Base-by-base conservation (phyloP, 192 early-diverging fungal genomes). In the Chytriomyces sp. region DNA sequence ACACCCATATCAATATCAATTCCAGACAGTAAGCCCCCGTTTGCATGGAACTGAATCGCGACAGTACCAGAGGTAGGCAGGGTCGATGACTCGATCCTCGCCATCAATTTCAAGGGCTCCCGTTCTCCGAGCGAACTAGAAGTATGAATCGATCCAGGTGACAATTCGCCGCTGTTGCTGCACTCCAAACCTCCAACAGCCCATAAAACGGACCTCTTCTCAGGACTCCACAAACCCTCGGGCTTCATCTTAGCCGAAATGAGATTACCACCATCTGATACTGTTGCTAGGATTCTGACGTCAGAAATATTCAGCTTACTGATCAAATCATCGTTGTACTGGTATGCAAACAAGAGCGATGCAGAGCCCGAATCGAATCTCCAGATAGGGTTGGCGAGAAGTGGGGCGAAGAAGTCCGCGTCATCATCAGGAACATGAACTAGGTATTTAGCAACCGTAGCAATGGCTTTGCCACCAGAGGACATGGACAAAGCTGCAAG, bases 371-470 rank as follows among this genome's bases (percentile, higher is more conserved):
- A 28, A 22, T 83, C 82, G 67, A 70, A 77, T 56, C 77, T 80
- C 82, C 82, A 83, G 3, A 78, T 37, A 17, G 77, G 66, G 52
- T 75, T 71, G 14, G 78, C 78, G 19, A 77, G 33, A 30, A 83
- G n/a, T 4, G 82, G 82, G 3, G 70, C 75, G 54, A 63, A 74
- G 49, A 52, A 44, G 25, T 71, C 68, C 5, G 67, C 32, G 39
- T 77, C 73, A 32, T 64, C 59, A 7, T 66, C 52, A 3, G 66
- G 55, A 34, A 78, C 63, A 0, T 37, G 52, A 12, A 83, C 77
- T 64, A 80, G 77, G 55, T 83, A 83, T 52, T 83, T 83, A 33
- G 78, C 49, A n/a, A 78, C 44, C 39, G 44, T 49, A 25, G 77
- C 65, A 8, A 28, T 37, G 31, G 55, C 39, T 26, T 7, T 8